These are phyloP conservation scores for Vanderwaltozyma tropicalis DNA, from an alignment of 805 yeast genomes.

Conservation along the genomic window DNA sequence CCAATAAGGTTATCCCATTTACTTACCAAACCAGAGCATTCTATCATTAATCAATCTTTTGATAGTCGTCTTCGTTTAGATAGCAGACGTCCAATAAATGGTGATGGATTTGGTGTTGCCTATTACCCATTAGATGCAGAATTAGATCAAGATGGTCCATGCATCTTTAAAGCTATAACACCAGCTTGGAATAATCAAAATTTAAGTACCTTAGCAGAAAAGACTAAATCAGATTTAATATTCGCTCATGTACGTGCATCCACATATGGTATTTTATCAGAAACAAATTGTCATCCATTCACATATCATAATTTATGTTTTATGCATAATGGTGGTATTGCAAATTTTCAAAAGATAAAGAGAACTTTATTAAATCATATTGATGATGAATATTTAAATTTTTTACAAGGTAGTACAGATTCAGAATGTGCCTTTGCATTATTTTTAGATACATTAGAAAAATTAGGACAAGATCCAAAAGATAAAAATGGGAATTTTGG, in stretches of 20 bases:
- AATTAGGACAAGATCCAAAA: constrained; percentile 65
- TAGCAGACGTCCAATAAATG: constrained; percentile 84
- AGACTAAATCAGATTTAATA: constrained; percentile 73
- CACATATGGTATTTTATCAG: constrained; percentile 87
- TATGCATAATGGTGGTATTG: constrained; percentile 94
- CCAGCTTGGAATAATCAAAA: constrained; percentile 98
- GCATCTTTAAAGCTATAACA: constrained; percentile 88
- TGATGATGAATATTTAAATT: constrained; percentile 67
- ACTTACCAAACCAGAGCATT: constrained; percentile 90
- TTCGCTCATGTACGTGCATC: constrained; percentile 96
- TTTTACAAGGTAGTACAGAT: constrained; percentile 89
- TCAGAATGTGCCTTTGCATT: constrained; percentile 92
- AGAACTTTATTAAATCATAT: constrained; percentile 60
- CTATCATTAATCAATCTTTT: constrained; percentile 91
- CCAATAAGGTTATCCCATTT: constrained; percentile 78
- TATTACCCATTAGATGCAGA: constrained; percentile 63
- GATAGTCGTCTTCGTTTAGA: constrained; percentile 84
- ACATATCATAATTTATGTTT: constrained; percentile 79
- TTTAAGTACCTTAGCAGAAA: constrained; percentile 72
- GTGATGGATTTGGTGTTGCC: constrained; percentile 97
- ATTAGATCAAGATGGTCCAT: constrained; percentile 58
- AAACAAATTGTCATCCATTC: constrained; percentile 96
- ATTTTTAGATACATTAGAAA: constrained; percentile 63
- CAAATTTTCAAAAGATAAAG: constrained; percentile 65
- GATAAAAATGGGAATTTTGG: constrained; percentile 38